Evolutionary conservation across 2,329 filamentous ascomycete genomes (phyloP).

Genomic region (Colletotrichum camelliae): DNA sequence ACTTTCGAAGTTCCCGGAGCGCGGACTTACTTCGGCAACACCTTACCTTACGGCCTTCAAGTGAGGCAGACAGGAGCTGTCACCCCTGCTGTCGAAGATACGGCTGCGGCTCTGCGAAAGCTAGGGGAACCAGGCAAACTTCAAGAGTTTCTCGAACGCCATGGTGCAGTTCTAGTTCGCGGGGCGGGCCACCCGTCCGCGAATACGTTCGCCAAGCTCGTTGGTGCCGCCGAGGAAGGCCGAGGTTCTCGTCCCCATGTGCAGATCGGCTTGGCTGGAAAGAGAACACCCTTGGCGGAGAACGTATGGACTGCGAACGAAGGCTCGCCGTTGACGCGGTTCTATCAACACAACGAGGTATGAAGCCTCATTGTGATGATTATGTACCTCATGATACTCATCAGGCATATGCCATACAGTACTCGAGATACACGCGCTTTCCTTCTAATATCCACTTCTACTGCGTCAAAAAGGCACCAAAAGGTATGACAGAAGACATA

Average conservation of each 20-base stretch:
- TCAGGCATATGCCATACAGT: background rate
- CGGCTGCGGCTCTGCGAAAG: background rate
- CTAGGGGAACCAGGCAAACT: slow-evolving; percentile 17
- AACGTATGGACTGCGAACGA: slow-evolving; percentile 27
- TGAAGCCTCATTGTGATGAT: background rate
- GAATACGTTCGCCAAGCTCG: slow-evolving; percentile 24
- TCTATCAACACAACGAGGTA: slow-evolving; percentile 27
- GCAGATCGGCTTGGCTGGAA: slow-evolving; percentile 23
- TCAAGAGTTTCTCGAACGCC: slow-evolving; percentile 5
- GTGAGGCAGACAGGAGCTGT: background rate
- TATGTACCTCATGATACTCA: background rate
- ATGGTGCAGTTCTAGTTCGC: slow-evolving; percentile 20
- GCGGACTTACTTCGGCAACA: slow-evolving; percentile 11
- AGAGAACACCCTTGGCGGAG: slow-evolving; percentile 17
- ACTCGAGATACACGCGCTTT: slow-evolving; percentile 23
- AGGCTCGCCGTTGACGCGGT: slow-evolving; percentile 22
- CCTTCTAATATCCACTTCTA: slow-evolving; percentile 24
- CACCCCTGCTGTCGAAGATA: background rate
- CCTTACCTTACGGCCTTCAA: slow-evolving; percentile 11
- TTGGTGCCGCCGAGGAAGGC: slow-evolving; percentile 15
- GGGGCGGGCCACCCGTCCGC: slow-evolving; percentile 15
- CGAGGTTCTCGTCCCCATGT: slow-evolving; percentile 33
- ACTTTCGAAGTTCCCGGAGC: slow-evolving; percentile 18
- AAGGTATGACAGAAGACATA: background rate
- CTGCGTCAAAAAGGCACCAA: slow-evolving; percentile 17